These are phyloP conservation scores for Salix udensis DNA, from an alignment of 345 rosid genomes.

Conservation along the genomic window DNA sequence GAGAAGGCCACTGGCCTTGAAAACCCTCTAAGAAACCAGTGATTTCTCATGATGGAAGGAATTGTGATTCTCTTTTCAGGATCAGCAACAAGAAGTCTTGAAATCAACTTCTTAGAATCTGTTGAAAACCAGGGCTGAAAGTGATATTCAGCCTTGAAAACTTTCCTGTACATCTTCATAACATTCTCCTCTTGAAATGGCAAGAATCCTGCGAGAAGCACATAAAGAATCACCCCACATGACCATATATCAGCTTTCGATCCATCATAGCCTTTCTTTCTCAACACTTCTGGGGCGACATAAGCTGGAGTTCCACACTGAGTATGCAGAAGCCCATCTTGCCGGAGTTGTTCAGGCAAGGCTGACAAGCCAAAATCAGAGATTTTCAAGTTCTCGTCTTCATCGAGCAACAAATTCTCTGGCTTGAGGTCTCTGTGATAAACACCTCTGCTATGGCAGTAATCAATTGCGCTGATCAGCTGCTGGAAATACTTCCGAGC, in stretches of 20 bases:
- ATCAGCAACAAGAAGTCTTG: neutral
- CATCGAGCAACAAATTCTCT: neutral
- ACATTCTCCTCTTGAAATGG: slow-evolving; percentile 1
- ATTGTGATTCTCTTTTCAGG: neutral
- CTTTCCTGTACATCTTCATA: neutral
- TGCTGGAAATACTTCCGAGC: neutral
- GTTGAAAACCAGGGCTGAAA: neutral
- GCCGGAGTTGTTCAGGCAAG: neutral
- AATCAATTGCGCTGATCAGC: neutral
- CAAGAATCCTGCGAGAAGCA: neutral
- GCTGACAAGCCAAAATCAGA: slow-evolving; percentile 6
- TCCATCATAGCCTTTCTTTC: slow-evolving; percentile 4
- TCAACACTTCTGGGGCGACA: neutral
- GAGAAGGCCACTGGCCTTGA: slow-evolving; percentile 28
- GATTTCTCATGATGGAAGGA: neutral
- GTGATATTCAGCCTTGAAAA: neutral
- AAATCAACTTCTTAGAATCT: neutral
- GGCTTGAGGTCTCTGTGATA: neutral
- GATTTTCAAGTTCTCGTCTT: neutral
- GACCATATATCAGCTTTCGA: neutral
- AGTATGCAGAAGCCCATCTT: neutral
- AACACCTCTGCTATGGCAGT: slow-evolving; percentile 1
- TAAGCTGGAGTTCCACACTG: neutral
- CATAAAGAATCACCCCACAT: neutral
- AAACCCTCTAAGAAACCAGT: slow-evolving; percentile 33